phyloP scores from a whole-genome alignment of 768 basidiomycete genomes.

The Psilocybe tampanensis region DNA sequence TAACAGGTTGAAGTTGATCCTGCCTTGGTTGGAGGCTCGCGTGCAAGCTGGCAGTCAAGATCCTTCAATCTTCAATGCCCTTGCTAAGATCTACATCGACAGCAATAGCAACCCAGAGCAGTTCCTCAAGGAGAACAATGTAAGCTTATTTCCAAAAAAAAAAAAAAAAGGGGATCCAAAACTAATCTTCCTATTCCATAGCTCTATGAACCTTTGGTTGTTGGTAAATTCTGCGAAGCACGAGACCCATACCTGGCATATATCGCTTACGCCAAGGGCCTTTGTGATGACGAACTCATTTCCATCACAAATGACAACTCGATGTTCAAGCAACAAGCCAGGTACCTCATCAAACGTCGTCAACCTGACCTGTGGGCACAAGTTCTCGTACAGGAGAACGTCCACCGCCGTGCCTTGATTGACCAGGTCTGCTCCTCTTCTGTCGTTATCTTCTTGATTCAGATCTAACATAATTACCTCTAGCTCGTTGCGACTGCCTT shows the following conservation, averaged over 20 bases:
- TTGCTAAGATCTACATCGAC: constrained; percentile 99
- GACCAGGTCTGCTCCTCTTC: constrained; percentile 65
- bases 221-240: constrained; percentile 99
- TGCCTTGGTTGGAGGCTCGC: constrained; percentile 95
- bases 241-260: constrained; percentile 98
- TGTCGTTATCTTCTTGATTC: background rate
- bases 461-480: background rate
- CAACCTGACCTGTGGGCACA: constrained; percentile 96
- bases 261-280: constrained; percentile 98
- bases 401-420: constrained; percentile 90
- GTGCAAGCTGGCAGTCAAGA: constrained; percentile 96
- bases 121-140: constrained; percentile 99
- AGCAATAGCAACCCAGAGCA: constrained; percentile 97
- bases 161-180: background rate
- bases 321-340: constrained; percentile 99
- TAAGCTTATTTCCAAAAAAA: constrained; percentile 41
- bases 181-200: constrained; percentile 31
- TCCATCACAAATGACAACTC: constrained; percentile 97
- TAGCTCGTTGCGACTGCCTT: constrained; percentile 93
- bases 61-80: constrained; percentile 91
- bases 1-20: constrained; percentile 93
- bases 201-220: constrained; percentile 95
- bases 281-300: constrained; percentile 98
- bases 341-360: constrained; percentile 96
- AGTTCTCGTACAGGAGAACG: constrained; percentile 86